phyloP scores from a whole-genome alignment of 2,329 filamentous ascomycete species.

The Fusarium coffeatum region DNA sequence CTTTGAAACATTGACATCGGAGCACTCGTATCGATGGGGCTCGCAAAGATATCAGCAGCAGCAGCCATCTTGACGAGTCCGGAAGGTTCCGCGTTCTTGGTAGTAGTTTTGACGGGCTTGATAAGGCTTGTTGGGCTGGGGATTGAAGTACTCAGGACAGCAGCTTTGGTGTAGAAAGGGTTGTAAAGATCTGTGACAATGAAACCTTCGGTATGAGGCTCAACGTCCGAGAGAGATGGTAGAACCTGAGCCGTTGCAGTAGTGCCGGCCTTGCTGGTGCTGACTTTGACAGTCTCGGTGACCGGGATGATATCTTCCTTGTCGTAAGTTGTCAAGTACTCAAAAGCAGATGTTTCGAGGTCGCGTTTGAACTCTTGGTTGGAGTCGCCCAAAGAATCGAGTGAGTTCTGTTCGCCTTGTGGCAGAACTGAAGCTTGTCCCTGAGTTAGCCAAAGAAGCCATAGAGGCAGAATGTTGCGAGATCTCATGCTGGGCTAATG shows the following conservation, averaged over 20 bases:
- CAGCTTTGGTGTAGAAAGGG: constrained; percentile 28
- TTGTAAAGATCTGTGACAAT: constrained; percentile 44
- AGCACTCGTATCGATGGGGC: constrained; percentile 64
- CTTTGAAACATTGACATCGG: constrained; percentile 62
- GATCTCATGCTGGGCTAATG: constrained; percentile 41
- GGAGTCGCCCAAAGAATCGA: constrained; percentile 15
- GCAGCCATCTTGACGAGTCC: constrained; percentile 44
- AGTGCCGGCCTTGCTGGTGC: constrained; percentile 38
- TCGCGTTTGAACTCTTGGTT: constrained; percentile 38
- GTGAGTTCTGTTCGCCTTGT: constrained; percentile 9
- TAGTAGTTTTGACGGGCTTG: constrained; percentile 39
- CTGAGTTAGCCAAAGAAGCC: constrained; percentile 46
- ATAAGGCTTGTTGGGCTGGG: constrained; percentile 53
- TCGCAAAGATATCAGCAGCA: constrained; percentile 64
- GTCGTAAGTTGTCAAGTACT: constrained; percentile 44
- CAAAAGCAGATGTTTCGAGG: constrained; percentile 32
- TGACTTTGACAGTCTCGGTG: constrained; percentile 44
- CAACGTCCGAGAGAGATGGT: constrained; percentile 47
- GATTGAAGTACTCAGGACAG: constrained; percentile 46
- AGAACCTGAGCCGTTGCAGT: constrained; percentile 47
- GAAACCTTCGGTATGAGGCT: constrained; percentile 49
- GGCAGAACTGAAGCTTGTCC: constrained; percentile 41
- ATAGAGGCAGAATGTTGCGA: constrained; percentile 37
- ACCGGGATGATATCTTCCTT: constrained; percentile 46
- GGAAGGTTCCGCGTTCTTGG: constrained; percentile 36